Conservation (phyloP, 768 basidiomycete genomes). For the Lactifluus pinguis region DNA sequence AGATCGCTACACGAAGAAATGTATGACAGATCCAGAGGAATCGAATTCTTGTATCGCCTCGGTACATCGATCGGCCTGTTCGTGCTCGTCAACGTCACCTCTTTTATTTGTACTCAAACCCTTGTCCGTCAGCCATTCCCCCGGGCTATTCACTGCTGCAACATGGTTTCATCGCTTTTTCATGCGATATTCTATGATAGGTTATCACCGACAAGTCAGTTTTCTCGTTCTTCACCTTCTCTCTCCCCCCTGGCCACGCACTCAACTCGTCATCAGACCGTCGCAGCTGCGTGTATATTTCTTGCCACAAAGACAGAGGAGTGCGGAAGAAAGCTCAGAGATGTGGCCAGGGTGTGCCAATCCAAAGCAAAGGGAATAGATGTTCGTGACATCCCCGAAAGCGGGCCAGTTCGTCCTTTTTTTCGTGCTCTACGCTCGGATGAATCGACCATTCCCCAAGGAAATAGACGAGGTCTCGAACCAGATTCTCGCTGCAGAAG, state of each 20-base stretch:
- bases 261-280: constrained; percentile 42
- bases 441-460: constrained; percentile 29
- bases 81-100: constrained; percentile 26
- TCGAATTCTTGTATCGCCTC: constrained; percentile 79
- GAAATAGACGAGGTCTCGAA: constrained; percentile 67
- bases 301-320: constrained; percentile 90
- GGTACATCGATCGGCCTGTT: constrained; percentile 72
- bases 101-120: constrained; percentile 8
- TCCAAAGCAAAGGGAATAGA: constrained; percentile 56
- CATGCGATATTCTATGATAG: constrained; percentile 78
- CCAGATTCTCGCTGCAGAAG: constrained; percentile 65
- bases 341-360: constrained; percentile 68
- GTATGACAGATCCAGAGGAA: constrained; percentile 69
- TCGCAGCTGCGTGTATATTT: constrained; percentile 80
- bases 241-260: not conserved
- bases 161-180: constrained; percentile 90
- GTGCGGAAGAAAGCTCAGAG: constrained; percentile 77
- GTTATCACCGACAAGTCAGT: constrained; percentile 68
- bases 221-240: not conserved
- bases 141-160: constrained; percentile 79
- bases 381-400: constrained; percentile 45
- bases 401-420: constrained; percentile 47
- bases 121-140: constrained; percentile 49
- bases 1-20: constrained; percentile 50
- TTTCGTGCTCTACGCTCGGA: not conserved